Evolutionary conservation across 75 land plant genomes (phyloP).

Genomic region (Picea glauca): DNA sequence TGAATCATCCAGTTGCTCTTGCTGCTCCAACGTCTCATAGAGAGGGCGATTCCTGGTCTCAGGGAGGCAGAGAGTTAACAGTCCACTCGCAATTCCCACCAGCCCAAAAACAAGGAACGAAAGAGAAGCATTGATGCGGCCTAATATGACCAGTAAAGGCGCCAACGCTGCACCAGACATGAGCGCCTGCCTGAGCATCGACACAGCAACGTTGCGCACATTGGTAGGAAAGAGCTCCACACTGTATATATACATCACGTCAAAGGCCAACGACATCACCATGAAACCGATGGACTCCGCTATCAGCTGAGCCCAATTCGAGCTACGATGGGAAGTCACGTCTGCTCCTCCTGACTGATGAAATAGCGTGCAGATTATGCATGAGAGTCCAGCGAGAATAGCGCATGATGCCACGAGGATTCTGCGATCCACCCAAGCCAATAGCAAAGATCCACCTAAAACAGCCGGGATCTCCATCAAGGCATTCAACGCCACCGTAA

Average conservation of each 20-base stretch:
- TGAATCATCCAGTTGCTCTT: slow-evolving; percentile 15
- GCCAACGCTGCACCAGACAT: slow-evolving; percentile 47
- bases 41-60: slow-evolving; percentile 43
- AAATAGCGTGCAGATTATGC: slow-evolving; percentile 21
- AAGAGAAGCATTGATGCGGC: slow-evolving; percentile 22
- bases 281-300: slow-evolving; percentile 32
- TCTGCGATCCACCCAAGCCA: slow-evolving; percentile 25
- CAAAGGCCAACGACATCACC: slow-evolving; percentile 37
- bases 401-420: slow-evolving; percentile 14
- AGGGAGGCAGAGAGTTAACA: slow-evolving; percentile 28
- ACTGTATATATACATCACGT: slow-evolving; percentile 39
- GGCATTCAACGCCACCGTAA: slow-evolving; percentile 35
- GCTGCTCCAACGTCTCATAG: slow-evolving; percentile 49
- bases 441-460: slow-evolving; percentile 20
- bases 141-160: slow-evolving; percentile 31
- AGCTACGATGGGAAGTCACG: background rate
- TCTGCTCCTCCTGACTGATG: background rate
- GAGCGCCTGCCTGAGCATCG: slow-evolving; percentile 38
- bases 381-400: slow-evolving; percentile 10
- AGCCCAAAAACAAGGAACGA: slow-evolving; percentile 40
- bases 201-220: slow-evolving; percentile 42
- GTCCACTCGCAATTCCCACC: slow-evolving; percentile 18
- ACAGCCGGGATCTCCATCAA: slow-evolving; percentile 49
- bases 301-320: slow-evolving; percentile 18
- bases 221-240: slow-evolving; percentile 53